phyloP scores from a whole-genome alignment of 768 basidiomycete genomes.

The Dendrothele bispora region DNA sequence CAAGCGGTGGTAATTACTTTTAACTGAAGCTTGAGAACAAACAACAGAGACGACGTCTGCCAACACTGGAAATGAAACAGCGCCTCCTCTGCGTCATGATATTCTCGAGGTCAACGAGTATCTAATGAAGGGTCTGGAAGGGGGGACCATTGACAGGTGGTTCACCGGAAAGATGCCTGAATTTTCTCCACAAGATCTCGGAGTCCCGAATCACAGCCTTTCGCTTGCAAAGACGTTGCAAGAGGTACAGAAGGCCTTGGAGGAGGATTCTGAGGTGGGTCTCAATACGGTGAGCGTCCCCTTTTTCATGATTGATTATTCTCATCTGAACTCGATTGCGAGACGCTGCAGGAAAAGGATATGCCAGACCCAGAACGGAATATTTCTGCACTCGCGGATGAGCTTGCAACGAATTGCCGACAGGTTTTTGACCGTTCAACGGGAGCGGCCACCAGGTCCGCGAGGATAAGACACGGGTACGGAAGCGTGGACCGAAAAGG shows the following conservation, averaged over 20 bases:
- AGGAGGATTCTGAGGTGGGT: slow-evolving; percentile 32
- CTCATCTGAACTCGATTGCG: slow-evolving; percentile 45
- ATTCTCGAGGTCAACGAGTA: slow-evolving; percentile 81
- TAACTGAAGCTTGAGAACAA: neutral
- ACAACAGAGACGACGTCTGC: slow-evolving; percentile 46
- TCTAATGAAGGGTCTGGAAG: slow-evolving; percentile 65
- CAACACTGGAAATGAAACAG: slow-evolving; percentile 53
- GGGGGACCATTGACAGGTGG: slow-evolving; percentile 77
- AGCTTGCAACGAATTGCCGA: slow-evolving; percentile 61
- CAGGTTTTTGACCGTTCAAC: slow-evolving; percentile 62
- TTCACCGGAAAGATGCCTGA: slow-evolving; percentile 64
- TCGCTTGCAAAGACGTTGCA: slow-evolving; percentile 43
- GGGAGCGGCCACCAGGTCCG: slow-evolving; percentile 62
- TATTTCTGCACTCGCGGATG: slow-evolving; percentile 62
- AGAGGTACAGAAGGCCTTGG: slow-evolving; percentile 47
- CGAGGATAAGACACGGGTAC: slow-evolving; percentile 36
- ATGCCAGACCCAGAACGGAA: slow-evolving; percentile 67
- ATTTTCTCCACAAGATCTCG: slow-evolving; percentile 51
- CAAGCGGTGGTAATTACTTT: neutral
- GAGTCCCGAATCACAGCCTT: slow-evolving; percentile 36
- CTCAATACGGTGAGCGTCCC: neutral
- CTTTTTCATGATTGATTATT: neutral
- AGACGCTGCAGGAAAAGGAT: slow-evolving; percentile 56
- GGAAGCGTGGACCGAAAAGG: neutral
- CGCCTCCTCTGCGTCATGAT: slow-evolving; percentile 59